phyloP scores from a whole-genome alignment of 1,284 basidiomycete species.

The Sporisorium exsertum region DNA sequence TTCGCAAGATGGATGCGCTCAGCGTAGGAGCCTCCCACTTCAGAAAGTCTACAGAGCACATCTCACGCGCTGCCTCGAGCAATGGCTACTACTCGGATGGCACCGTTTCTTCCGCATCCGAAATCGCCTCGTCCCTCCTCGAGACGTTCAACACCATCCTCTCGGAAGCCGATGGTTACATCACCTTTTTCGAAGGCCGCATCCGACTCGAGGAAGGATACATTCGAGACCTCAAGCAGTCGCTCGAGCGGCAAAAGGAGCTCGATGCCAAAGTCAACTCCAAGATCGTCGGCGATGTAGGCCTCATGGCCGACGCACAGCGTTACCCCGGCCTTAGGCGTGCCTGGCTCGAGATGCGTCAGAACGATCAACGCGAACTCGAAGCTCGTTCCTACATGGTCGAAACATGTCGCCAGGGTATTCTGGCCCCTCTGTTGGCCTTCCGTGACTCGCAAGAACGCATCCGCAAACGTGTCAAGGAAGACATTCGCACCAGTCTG shows the following conservation, averaged over 20 bases:
- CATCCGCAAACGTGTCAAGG: constrained; percentile 64
- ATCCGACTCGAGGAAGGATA: constrained; percentile 66
- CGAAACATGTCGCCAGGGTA: constrained; percentile 46
- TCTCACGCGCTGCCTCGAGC: constrained; percentile 38
- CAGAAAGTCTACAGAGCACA: constrained; percentile 36
- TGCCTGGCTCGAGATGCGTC: constrained; percentile 58
- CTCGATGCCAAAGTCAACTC: constrained; percentile 59
- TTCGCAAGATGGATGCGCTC: constrained; percentile 27
- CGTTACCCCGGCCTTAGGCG: constrained; percentile 40
- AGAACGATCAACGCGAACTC: constrained; percentile 56
- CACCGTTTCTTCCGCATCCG: constrained; percentile 34
- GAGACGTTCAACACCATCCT: constrained; percentile 58
- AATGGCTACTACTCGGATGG: constrained; percentile 40
- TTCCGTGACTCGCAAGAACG: constrained; percentile 66
- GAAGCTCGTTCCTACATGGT: constrained; percentile 58
- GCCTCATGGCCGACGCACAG: constrained; percentile 45
- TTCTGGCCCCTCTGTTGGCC: constrained; percentile 58
- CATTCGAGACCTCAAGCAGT: constrained; percentile 40
- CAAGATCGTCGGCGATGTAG: constrained; percentile 45
- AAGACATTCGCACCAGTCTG: constrained; percentile 56
- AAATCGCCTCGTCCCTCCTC: constrained; percentile 51
- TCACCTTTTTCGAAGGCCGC: constrained; percentile 57
- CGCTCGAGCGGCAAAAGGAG: constrained; percentile 60
- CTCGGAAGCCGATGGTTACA: constrained; percentile 61
- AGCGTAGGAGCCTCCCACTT: constrained; percentile 12